A percentile compares a stretch with the other conserved stretches of the same genome.
Evolutionary conservation across 345 rosid species (phyloP).

Genomic region (Aurinia saxatilis): DNA sequence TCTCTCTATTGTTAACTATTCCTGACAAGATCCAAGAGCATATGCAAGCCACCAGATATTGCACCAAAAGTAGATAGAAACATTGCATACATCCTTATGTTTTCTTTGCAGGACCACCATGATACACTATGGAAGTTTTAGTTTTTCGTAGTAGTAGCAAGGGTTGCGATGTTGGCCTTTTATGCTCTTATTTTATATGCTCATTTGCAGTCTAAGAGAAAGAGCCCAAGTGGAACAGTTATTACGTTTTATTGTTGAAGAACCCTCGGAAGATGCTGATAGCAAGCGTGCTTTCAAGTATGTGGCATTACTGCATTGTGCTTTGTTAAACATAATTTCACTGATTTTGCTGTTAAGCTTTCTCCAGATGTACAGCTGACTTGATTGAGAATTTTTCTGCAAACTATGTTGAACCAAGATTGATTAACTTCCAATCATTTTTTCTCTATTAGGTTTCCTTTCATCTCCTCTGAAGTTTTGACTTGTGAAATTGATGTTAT

Average conservation of each 20-base stretch:
- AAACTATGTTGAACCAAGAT: not conserved
- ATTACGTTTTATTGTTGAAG: conserved; percentile 71
- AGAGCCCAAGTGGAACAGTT: conserved; percentile 93
- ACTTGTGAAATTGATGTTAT: conserved; percentile 97
- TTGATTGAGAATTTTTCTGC: not conserved
- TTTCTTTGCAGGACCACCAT: conserved; percentile 17
- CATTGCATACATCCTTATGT: conserved; percentile 15
- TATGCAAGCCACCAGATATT: conserved; percentile 6
- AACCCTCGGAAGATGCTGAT: conserved; percentile 83
- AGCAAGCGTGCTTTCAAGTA: conserved; percentile 89
- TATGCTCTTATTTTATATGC: conserved; percentile 18
- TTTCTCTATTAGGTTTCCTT: conserved; percentile 69
- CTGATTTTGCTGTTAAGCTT: not conserved
- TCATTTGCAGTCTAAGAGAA: conserved; percentile 67
- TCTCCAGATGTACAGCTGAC: not conserved
- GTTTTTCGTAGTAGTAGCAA: conserved; percentile 6
- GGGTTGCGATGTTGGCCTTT: conserved; percentile 15
- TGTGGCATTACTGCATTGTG: conserved; percentile 22
- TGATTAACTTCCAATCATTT: conserved; percentile 4
- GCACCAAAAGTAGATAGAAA: conserved; percentile 14
- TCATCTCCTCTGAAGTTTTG: conserved; percentile 90
- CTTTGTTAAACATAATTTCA: not conserved
- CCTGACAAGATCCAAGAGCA: not conserved
- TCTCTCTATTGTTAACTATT: conserved; percentile 4
- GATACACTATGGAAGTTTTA: conserved; percentile 10